Conservation (phyloP, 2,329 filamentous ascomycete genomes). For the Cadophora sp. region DNA sequence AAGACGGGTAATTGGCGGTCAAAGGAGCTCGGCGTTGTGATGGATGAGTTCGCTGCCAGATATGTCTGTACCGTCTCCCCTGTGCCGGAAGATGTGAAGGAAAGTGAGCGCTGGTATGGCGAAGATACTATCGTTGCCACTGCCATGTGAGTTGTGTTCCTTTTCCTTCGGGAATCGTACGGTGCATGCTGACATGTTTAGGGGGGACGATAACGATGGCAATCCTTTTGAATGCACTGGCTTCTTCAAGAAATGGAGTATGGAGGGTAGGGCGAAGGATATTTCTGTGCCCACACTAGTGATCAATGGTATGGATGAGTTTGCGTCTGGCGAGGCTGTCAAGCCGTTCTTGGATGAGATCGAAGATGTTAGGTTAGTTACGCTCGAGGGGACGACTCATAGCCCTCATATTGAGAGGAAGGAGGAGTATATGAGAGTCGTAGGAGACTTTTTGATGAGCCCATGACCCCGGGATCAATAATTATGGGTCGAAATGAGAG, state of each 20-base stretch:
- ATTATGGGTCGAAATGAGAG: too few relatives aligned
- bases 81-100: background rate
- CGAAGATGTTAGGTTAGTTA: conserved; percentile 49
- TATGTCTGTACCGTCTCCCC: background rate
- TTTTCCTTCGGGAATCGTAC: background rate
- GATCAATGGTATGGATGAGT: conserved; percentile 51
- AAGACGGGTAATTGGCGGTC: background rate
- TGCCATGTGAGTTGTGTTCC: conserved; percentile 33
- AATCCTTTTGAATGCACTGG: conserved; percentile 47
- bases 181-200: background rate
- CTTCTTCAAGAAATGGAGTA: conserved; percentile 48
- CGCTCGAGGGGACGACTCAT: conserved; percentile 35
- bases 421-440: conserved; percentile 45
- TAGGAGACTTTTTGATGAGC: conserved; percentile 41
- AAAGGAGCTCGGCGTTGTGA: background rate
- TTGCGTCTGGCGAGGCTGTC: conserved; percentile 41
- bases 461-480: background rate
- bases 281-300: conserved; percentile 49
- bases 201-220: conserved; percentile 18
- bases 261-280: conserved; percentile 44
- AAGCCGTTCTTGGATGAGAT: conserved; percentile 48
- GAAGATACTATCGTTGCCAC: conserved; percentile 36
- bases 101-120: background rate
- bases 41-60: background rate
- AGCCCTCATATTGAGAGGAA: conserved; percentile 48